Percentiles rank a stretch among this genome's conserved stretches.
These are phyloP conservation scores for Trypanosoma vivax DNA, from an alignment of 208 protist species.

Conservation along the genomic window DNA sequence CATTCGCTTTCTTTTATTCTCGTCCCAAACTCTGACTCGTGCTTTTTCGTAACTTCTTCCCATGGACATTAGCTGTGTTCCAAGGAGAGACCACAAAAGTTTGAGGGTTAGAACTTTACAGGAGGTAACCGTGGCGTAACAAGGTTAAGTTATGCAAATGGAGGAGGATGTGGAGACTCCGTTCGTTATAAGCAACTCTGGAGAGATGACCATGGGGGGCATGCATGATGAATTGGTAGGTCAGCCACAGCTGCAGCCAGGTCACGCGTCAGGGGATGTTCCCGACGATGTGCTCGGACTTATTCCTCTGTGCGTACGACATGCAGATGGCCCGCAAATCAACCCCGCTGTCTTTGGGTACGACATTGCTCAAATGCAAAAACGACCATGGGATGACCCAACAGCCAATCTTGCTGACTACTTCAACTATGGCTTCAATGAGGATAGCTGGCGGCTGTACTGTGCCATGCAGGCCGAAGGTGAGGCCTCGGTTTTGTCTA, in stretches of 20 bases:
- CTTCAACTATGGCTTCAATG: slow-evolving; percentile 91
- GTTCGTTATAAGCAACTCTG: background rate
- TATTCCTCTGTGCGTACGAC: slow-evolving; percentile 63
- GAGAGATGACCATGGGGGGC: too few species aligned
- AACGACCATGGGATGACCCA: slow-evolving; percentile 71
- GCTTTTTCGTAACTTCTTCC: too few species aligned
- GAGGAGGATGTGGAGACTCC: slow-evolving; percentile 15
- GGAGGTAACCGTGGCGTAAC: too few species aligned
- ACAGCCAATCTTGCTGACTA: slow-evolving; percentile 78
- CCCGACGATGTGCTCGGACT: slow-evolving; percentile 36
- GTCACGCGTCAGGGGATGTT: slow-evolving; percentile 13
- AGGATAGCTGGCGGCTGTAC: slow-evolving; percentile 80
- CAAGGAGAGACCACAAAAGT: too few species aligned
- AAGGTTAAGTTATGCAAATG: too few species aligned
- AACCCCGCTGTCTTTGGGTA: slow-evolving; percentile 75
- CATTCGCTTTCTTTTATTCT: too few species aligned
- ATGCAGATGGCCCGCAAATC: slow-evolving; percentile 47
- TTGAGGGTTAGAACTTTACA: too few species aligned
- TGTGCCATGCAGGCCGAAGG: slow-evolving; percentile 73
- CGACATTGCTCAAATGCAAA: slow-evolving; percentile 74
- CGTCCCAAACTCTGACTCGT: too few species aligned
- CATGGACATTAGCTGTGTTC: too few species aligned
- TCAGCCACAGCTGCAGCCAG: background rate
- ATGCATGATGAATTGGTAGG: too few species aligned
- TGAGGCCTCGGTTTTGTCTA: slow-evolving; percentile 42